phyloP scores from a whole-genome alignment of 345 rosid species.

The Rhodomyrtus tomentosa region DNA sequence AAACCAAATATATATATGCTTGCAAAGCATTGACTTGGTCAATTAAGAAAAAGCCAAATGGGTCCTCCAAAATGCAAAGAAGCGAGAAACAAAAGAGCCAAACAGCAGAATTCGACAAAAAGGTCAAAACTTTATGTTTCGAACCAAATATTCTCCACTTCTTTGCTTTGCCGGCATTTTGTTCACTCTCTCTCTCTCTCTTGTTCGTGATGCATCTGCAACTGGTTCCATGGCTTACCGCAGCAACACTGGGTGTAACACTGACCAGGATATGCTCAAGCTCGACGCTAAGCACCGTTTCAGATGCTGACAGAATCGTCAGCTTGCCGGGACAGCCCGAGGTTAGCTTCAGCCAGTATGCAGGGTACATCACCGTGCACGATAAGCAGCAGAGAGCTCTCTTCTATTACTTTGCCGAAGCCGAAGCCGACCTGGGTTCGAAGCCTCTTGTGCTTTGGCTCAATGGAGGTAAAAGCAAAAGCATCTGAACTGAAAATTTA shows the following conservation, averaged over 20 bases:
- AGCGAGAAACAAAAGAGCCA: not conserved
- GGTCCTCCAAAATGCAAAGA: not conserved
- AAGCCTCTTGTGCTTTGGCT: constrained; percentile 47
- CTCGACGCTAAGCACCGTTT: not conserved
- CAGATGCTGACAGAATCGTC: constrained; percentile 4
- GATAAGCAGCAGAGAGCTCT: constrained; percentile 17
- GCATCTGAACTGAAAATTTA: not conserved
- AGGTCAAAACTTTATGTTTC: not conserved
- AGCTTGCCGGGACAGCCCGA: constrained; percentile 29
- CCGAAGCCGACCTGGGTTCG: constrained; percentile 14
- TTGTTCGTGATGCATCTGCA: not conserved
- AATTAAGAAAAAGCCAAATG: not conserved
- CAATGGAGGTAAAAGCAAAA: constrained; percentile 25
- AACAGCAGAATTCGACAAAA: not conserved
- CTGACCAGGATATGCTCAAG: not conserved
- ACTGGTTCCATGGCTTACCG: not conserved
- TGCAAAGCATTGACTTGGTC: not conserved
- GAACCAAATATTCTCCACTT: not conserved
- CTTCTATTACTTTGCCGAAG: constrained; percentile 40
- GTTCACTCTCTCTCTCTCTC: not conserved
- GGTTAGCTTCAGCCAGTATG: constrained; percentile 20
- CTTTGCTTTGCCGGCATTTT: not conserved
- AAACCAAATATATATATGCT: not conserved
- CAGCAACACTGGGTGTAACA: not conserved
- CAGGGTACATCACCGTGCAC: constrained; percentile 26